phyloP scores from a whole-genome alignment of 1,139 yeast genomes.

The Starmera stellimalicola region DNA sequence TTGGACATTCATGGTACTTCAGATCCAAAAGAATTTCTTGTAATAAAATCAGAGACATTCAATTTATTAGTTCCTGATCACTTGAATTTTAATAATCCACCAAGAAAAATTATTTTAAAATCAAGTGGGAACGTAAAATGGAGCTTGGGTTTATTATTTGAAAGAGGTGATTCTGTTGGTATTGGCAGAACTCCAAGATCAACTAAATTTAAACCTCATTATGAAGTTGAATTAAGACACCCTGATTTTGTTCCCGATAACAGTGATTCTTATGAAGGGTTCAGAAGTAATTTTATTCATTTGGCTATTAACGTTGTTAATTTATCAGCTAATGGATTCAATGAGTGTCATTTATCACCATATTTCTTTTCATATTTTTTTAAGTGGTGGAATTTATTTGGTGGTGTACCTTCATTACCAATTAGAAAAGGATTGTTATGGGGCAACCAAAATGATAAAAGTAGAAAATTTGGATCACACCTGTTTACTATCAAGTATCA shows the following conservation, averaged over 20 bases:
- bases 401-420: constrained; percentile 64
- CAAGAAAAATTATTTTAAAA: constrained; percentile 42
- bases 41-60: constrained; percentile 56
- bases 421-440: constrained; percentile 63
- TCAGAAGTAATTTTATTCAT: constrained; percentile 67
- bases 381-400: constrained; percentile 73
- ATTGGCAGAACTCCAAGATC: constrained; percentile 21
- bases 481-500: constrained; percentile 72
- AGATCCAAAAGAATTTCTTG: constrained; percentile 49
- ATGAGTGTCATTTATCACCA: constrained; percentile 63
- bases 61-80: constrained; percentile 60
- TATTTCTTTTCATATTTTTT: constrained; percentile 56
- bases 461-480: constrained; percentile 60
- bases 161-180: constrained; percentile 24
- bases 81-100: constrained; percentile 17
- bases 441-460: constrained; percentile 24
- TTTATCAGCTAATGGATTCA: constrained; percentile 32
- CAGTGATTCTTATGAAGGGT: constrained; percentile 68
- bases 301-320: constrained; percentile 56
- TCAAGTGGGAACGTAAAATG: constrained; percentile 40
- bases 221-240: constrained; percentile 48
- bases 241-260: constrained; percentile 40
- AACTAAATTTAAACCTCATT: constrained; percentile 51
- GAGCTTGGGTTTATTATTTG: constrained; percentile 41
- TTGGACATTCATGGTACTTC: constrained; percentile 51